Conservation (phyloP, 2,329 filamentous ascomycete genomes). For the Ascosphaera aggregata region DNA sequence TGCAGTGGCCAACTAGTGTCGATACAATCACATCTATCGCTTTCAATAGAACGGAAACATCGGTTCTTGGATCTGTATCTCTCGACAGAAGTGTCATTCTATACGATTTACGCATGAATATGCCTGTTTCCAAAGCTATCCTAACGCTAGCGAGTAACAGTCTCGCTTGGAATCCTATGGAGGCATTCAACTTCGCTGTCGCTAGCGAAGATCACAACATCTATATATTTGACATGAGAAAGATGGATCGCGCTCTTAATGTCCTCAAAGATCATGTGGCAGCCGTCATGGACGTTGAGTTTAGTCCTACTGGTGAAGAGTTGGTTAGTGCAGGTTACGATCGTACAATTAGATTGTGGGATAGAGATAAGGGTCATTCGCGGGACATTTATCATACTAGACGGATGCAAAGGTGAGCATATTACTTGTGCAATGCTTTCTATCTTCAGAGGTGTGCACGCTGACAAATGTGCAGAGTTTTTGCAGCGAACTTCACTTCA, state of each 20-base stretch:
- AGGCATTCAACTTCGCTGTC: slow-evolving; percentile 83
- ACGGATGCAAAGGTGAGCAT: slow-evolving; percentile 52
- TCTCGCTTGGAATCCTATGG: slow-evolving; percentile 87
- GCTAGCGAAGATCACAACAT: slow-evolving; percentile 90
- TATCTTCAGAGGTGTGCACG: neutral
- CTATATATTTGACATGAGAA: slow-evolving; percentile 85
- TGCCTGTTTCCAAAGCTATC: slow-evolving; percentile 56
- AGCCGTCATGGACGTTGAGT: slow-evolving; percentile 93
- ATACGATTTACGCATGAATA: slow-evolving; percentile 76
- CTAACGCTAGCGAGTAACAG: slow-evolving; percentile 66
- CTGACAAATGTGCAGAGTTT: slow-evolving; percentile 32
- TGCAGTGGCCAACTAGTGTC: slow-evolving; percentile 67
- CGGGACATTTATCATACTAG: slow-evolving; percentile 94
- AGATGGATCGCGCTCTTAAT: slow-evolving; percentile 68
- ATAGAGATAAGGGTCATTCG: slow-evolving; percentile 55
- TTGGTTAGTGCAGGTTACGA: slow-evolving; percentile 79
- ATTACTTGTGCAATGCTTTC: neutral
- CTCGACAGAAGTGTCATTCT: slow-evolving; percentile 71
- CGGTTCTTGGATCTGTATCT: slow-evolving; percentile 62
- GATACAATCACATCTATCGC: slow-evolving; percentile 76
- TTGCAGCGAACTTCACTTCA: slow-evolving; percentile 62
- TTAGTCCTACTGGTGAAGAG: slow-evolving; percentile 82
- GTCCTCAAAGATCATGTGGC: slow-evolving; percentile 74
- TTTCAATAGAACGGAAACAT: slow-evolving; percentile 90
- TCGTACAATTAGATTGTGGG: slow-evolving; percentile 70